These are phyloP conservation scores for Monascus purpureus DNA, from an alignment of 495 filamentous ascomycete species.

Conservation along the genomic window DNA sequence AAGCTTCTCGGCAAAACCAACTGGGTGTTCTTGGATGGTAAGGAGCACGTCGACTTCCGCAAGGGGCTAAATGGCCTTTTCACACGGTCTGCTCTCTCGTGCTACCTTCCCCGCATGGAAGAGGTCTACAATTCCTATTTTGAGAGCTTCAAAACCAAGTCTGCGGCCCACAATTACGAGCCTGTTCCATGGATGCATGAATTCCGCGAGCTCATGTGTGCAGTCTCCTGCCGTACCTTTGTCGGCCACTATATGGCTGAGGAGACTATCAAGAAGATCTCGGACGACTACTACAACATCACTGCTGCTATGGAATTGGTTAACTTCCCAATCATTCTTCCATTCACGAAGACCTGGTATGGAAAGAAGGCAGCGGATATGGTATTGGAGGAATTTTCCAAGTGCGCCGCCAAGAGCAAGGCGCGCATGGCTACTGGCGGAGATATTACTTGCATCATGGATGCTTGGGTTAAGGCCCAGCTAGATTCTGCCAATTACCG, in stretches of 20 bases:
- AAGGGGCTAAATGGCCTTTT: constrained; percentile 93
- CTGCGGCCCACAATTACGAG: constrained; percentile 48
- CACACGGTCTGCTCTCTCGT: constrained; percentile 75
- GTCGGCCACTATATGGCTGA: constrained; percentile 92
- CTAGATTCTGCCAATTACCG: constrained; percentile 66
- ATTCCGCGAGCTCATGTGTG: constrained; percentile 94
- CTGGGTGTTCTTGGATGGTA: constrained; percentile 97
- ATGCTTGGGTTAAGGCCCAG: constrained; percentile 82
- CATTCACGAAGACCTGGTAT: constrained; percentile 93
- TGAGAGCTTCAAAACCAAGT: constrained; percentile 58
- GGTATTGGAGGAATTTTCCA: constrained; percentile 78
- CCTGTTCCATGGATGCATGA: constrained; percentile 78
- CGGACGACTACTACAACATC: constrained; percentile 92
- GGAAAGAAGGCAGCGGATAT: constrained; percentile 91
- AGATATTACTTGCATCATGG: constrained; percentile 81
- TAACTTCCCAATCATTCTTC: constrained; percentile 96
- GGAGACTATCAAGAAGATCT: constrained; percentile 81
- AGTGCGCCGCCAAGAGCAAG: constrained; percentile 87
- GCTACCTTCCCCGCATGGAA: constrained; percentile 85
- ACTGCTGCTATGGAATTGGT: constrained; percentile 93
- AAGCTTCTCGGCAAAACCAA: constrained; percentile 86
- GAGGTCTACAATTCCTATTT: constrained; percentile 86
- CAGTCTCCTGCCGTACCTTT: constrained; percentile 88
- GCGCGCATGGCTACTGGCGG: constrained; percentile 86
- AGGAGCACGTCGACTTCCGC: constrained; percentile 88